Conservation (phyloP, 805 yeast genomes). For the Saccharomycopsis oosterbeekiorum region DNA sequence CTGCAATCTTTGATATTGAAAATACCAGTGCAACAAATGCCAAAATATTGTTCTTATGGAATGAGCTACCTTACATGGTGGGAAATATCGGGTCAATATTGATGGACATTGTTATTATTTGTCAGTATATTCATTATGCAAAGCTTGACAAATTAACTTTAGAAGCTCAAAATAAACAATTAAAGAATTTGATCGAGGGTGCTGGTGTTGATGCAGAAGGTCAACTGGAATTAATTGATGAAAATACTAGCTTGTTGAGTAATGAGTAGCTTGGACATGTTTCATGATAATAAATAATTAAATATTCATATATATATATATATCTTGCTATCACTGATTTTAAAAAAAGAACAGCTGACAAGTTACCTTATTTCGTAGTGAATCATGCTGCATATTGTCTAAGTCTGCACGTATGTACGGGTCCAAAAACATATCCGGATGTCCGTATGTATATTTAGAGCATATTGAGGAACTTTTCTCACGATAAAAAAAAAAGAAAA, state of each 20-base stretch:
- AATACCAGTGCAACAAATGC: constrained; percentile 25
- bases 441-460: neutral
- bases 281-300: no score
- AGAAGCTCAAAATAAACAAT: neutral
- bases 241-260: neutral
- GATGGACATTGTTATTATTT: constrained; percentile 64
- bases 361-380: no score
- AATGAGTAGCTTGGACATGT: neutral
- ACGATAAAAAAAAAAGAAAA: neutral
- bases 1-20: constrained; percentile 34
- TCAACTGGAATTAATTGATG: neutral
- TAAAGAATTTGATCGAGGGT: neutral
- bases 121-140: constrained; percentile 36
- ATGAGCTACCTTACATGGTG: constrained; percentile 71
- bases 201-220: neutral
- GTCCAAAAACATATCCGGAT: neutral
- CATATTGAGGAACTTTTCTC: neutral
- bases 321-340: no score
- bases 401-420: neutral
- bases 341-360: no score
- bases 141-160: constrained; percentile 20
- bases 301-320: no score
- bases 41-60: constrained; percentile 40
- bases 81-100: constrained; percentile 81
- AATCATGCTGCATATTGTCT: no score